Evolutionary conservation across 495 filamentous ascomycete genomes (phyloP).

Genomic region (Penicillium tannophilum): DNA sequence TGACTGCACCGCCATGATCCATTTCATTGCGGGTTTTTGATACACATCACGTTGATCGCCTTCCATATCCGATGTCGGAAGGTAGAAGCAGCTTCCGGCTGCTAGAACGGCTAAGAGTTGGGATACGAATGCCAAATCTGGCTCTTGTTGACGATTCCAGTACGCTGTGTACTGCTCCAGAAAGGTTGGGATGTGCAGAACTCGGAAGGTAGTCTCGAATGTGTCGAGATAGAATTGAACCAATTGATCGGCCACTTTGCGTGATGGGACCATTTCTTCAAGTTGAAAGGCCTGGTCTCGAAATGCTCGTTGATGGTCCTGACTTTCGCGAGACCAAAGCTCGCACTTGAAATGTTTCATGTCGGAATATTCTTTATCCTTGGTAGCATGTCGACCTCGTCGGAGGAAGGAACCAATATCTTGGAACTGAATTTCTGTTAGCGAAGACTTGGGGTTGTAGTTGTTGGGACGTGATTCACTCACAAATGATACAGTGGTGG

Average conservation of each 20-base stretch:
- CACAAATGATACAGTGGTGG: conserved; percentile 50
- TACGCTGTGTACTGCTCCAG: conserved; percentile 52
- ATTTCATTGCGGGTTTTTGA: conserved; percentile 42
- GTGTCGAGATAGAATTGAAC: conserved; percentile 56
- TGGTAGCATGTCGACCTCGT: conserved; percentile 33
- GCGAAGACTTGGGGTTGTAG: not conserved
- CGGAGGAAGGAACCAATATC: conserved; percentile 49
- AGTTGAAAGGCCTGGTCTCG: conserved; percentile 43
- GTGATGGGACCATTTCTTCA: conserved; percentile 50
- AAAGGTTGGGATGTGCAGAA: conserved; percentile 62
- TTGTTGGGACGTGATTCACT: conserved; percentile 9
- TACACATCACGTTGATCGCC: conserved; percentile 25
- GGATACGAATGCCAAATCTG: conserved; percentile 39
- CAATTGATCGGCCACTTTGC: conserved; percentile 52
- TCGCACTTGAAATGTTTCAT: conserved; percentile 39
- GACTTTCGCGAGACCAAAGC: conserved; percentile 37
- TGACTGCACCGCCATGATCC: conserved; percentile 58
- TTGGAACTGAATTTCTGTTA: conserved; percentile 43
- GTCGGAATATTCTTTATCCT: conserved; percentile 33
- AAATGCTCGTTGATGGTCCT: conserved; percentile 39
- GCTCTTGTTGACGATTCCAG: conserved; percentile 44
- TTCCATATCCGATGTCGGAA: conserved; percentile 17
- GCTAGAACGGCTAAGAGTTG: conserved; percentile 57
- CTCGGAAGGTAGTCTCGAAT: conserved; percentile 58
- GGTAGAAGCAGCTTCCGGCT: conserved; percentile 53